phyloP scores from a whole-genome alignment of 2,329 filamentous ascomycete species.

The Aspergillus sp. region DNA sequence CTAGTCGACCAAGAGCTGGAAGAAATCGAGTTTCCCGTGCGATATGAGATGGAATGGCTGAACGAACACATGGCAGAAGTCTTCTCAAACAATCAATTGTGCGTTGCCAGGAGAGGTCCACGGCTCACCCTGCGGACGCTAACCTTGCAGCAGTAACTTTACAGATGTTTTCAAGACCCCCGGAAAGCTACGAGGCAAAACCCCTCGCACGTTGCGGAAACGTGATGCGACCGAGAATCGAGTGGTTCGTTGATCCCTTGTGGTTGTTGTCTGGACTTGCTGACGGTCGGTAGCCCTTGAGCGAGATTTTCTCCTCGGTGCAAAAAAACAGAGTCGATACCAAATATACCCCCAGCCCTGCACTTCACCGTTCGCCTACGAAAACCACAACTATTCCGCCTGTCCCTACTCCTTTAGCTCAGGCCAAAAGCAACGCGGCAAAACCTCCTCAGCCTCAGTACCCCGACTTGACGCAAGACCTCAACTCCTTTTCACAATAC shows the following conservation, averaged over 20 bases:
- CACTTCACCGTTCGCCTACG: slow-evolving; percentile 41
- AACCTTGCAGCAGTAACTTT: slow-evolving; percentile 69
- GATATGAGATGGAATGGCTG: slow-evolving; percentile 95
- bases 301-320: slow-evolving; percentile 51
- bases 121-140: slow-evolving; percentile 29
- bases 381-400: slow-evolving; percentile 29
- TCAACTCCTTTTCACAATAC: slow-evolving; percentile 46
- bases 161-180: slow-evolving; percentile 87
- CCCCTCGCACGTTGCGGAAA: slow-evolving; percentile 51
- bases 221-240: slow-evolving; percentile 48
- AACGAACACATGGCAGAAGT: slow-evolving; percentile 98
- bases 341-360: slow-evolving; percentile 40
- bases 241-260: slow-evolving; percentile 42
- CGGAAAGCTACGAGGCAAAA: slow-evolving; percentile 54
- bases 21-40: slow-evolving; percentile 88
- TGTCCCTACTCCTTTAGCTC: slow-evolving; percentile 21
- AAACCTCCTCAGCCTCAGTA: slow-evolving; percentile 33
- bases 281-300: slow-evolving; percentile 45
- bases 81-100: slow-evolving; percentile 86
- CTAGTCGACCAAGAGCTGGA: slow-evolving; percentile 83
- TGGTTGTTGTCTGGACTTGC: slow-evolving; percentile 12
- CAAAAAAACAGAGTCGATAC: slow-evolving; percentile 44
- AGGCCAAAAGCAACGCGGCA: slow-evolving; percentile 22
- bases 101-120: slow-evolving; percentile 46
- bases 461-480: slow-evolving; percentile 36